Evolutionary conservation across 2,329 filamentous ascomycete genomes (phyloP), one percentile per base, ranked within the genome.

Genomic region (Pseudogymnoascus sp.): DNA sequence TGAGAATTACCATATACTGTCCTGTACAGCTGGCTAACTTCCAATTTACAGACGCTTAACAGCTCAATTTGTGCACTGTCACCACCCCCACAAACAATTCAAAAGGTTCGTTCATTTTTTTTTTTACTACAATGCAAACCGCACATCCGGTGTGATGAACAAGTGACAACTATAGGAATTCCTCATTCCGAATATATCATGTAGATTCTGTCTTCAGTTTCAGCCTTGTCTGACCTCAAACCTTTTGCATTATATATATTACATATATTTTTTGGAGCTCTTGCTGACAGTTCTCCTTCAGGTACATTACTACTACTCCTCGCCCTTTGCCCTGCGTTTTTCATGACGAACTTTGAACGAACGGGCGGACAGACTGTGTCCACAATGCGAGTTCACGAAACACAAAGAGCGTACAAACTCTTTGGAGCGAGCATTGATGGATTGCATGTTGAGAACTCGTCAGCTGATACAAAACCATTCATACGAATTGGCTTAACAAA

Each of bases 261-360:
- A 55, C 15, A 33, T 29, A 35, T 42, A 61, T 15, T 36, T 12
- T 62, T 21, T 12, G 35, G 55, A 27, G 18, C 2, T 42, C 21
- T 64, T 63, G 67, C 68, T 71, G 67, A 70, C 39, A 58, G 59
- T 65, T 39, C 33, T 40, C 40, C 61, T 45, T 55, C 60, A 74
- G 73, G 73, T 75, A 74, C 62, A 67, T 67, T 67, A 58, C 39
- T 39, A 35, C 40, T 60, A 36, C 31, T 40, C 35, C 12, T 60
- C 29, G 59, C 36, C 35, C 39, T 48, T 33, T 52, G 31, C n/a
- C 35, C 42, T 66, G 65, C 67, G 59, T 40, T 48, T 61, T 27
- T 64, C 63, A 76, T 76, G 74, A 76, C 69, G 74, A 76, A 76
- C 70, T 72, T 75, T 76, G 74, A 76, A 76, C 74, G 74, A 76